Evolutionary conservation across 352 stramenopile genomes (phyloP).

Genomic region (Globisporangium cylindrosporum): DNA sequence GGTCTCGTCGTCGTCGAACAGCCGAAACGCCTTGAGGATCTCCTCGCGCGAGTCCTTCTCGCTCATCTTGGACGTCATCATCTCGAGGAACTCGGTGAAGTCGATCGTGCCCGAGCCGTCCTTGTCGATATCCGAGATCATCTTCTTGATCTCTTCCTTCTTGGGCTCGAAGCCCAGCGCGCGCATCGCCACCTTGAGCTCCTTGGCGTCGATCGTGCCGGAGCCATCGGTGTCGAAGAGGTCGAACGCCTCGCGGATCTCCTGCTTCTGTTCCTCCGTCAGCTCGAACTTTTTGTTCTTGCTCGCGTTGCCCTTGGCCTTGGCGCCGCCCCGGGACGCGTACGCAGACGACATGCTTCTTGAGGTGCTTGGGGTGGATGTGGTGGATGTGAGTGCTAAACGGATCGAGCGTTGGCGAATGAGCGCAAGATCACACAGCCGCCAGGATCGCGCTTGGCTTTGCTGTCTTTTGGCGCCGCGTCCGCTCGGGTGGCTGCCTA

Average conservation of each 20-base stretch:
- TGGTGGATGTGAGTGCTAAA: background rate
- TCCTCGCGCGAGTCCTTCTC: conserved; percentile 96
- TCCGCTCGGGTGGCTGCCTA: background rate
- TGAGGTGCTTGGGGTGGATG: background rate
- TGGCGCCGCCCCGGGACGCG: conserved; percentile 53
- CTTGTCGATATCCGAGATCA: conserved; percentile 97
- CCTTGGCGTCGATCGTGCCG: conserved; percentile 94
- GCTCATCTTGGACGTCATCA: conserved; percentile 97
- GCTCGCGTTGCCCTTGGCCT: conserved; percentile 61
- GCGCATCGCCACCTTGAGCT: conserved; percentile 96
- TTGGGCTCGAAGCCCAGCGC: conserved; percentile 96
- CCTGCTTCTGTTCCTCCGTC: conserved; percentile 94
- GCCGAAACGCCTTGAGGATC: conserved; percentile 97
- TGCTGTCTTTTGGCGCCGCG: background rate
- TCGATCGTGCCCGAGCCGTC: conserved; percentile 93
- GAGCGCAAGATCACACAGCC: background rate
- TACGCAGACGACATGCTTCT: conserved; percentile 64
- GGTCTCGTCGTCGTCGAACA: conserved; percentile 97
- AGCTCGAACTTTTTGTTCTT: conserved; percentile 88
- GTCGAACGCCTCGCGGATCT: conserved; percentile 95
- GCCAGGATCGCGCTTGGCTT: background rate
- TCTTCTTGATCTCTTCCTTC: conserved; percentile 98
- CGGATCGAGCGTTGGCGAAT: conserved; percentile 1
- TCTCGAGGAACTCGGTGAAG: conserved; percentile 97
- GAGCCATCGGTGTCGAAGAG: conserved; percentile 97